A percentile compares a stretch with the other conserved stretches of the same genome.
phyloP scores from a whole-genome alignment of 2,329 filamentous ascomycete genomes.

The Fusarium pseudograminearum region DNA sequence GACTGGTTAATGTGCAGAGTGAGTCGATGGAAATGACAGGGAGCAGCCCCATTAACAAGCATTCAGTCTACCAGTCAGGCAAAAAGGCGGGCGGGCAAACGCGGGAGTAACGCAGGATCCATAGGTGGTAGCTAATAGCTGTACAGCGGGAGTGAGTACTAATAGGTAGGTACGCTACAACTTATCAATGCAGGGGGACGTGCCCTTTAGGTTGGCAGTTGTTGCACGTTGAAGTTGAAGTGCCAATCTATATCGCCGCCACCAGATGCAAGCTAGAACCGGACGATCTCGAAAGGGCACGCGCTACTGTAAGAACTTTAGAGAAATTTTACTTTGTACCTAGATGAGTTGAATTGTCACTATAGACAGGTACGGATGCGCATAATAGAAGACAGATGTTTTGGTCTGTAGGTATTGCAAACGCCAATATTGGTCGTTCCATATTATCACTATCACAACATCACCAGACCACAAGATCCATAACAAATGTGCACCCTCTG shows the following conservation, averaged over 20 bases:
- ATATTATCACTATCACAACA: constrained; percentile 28
- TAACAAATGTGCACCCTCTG: constrained; percentile 24
- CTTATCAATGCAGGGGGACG: constrained; percentile 26
- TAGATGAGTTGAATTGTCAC: constrained; percentile 11
- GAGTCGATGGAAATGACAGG: constrained; percentile 31
- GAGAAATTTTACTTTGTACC: not conserved
- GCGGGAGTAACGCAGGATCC: constrained; percentile 20
- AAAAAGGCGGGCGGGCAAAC: constrained; percentile 35
- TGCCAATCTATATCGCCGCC: not conserved
- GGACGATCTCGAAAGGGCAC: constrained; percentile 8
- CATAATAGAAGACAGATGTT: not conserved
- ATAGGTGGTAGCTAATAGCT: not conserved
- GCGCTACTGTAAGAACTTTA: constrained; percentile 7
- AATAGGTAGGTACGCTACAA: not conserved
- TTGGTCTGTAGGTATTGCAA: not conserved
- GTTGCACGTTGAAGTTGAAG: constrained; percentile 13
- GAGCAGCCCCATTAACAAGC: constrained; percentile 34
- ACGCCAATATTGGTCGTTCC: constrained; percentile 9
- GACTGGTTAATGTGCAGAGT: constrained; percentile 31
- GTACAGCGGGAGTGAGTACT: not conserved
- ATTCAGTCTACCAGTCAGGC: constrained; percentile 12
- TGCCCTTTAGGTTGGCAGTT: constrained; percentile 12
- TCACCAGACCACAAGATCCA: constrained; percentile 36
- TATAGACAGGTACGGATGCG: not conserved
- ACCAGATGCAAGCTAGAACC: constrained; percentile 23